Evolutionary conservation across 148 eudicot species (phyloP).

Genomic region (Linanthus parryae): DNA sequence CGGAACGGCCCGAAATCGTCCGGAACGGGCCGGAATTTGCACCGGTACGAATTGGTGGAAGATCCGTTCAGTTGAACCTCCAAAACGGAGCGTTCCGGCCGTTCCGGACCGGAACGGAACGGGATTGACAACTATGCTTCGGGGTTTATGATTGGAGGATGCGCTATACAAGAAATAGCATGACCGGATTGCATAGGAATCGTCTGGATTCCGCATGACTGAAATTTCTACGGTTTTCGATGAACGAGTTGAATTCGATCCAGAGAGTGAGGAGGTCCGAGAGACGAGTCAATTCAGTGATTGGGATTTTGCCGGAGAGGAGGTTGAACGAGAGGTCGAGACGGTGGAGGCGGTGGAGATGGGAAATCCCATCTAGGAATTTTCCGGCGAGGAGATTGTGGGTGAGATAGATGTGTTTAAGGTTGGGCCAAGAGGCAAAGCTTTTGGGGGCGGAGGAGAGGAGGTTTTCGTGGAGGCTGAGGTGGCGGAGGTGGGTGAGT

Average conservation of each 20-base stretch:
- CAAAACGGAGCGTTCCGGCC: too few species aligned
- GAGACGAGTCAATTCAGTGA: conserved; percentile 16
- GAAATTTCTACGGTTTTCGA: conserved; percentile 6
- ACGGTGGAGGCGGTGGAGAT: conserved; percentile 17
- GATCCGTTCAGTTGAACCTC: too few species aligned
- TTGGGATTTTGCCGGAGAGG: conserved; percentile 17
- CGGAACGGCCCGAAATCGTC: too few species aligned
- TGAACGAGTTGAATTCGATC: conserved; percentile 21
- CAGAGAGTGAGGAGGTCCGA: conserved; percentile 19
- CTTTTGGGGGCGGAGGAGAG: conserved; percentile 3
- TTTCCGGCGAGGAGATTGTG: conserved; percentile 14
- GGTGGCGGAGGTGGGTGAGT: conserved; percentile 18
- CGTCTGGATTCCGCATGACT: too few species aligned
- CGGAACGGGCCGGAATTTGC: too few species aligned
- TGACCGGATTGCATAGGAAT: too few species aligned
- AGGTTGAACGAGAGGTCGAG: conserved; percentile 18
- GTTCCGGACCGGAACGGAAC: too few species aligned
- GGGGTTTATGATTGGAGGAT: too few species aligned
- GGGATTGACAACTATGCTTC: too few species aligned
- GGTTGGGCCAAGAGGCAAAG: conserved; percentile 13
- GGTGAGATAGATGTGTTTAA: conserved; percentile 21
- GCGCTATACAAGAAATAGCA: too few species aligned
- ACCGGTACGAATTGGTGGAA: too few species aligned
- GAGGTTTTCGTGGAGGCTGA: conserved; percentile 22
- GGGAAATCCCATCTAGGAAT: conserved; percentile 14